phyloP scores from a whole-genome alignment of 768 basidiomycete species.

The Boletus sp. region DNA sequence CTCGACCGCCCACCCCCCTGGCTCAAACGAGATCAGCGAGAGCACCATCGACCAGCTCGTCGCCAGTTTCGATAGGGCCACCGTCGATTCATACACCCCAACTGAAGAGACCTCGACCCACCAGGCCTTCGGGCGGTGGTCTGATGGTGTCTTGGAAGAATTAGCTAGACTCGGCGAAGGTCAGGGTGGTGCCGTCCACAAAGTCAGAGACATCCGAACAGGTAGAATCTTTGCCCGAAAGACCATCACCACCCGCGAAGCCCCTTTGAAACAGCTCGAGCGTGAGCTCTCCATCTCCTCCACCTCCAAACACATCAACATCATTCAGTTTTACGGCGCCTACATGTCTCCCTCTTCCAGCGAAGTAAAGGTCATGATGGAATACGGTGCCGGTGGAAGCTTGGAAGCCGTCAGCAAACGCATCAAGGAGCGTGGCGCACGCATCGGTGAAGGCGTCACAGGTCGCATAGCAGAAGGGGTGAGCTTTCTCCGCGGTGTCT shows the following conservation, averaged over 20 bases:
- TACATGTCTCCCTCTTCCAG: conserved; percentile 84
- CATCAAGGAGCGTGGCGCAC: conserved; percentile 71
- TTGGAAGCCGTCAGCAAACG: conserved; percentile 86
- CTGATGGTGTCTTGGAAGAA: conserved; percentile 74
- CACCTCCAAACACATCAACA: conserved; percentile 78
- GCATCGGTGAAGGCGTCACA: conserved; percentile 84
- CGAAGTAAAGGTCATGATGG: conserved; percentile 96
- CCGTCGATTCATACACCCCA: conserved; percentile 33
- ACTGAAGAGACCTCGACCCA: conserved; percentile 34
- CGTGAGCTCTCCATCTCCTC: conserved; percentile 91
- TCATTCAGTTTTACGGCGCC: conserved; percentile 89
- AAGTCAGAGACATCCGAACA: conserved; percentile 81
- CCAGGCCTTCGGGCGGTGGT: conserved; percentile 41
- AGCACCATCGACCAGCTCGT: conserved; percentile 38
- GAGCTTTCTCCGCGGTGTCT: conserved; percentile 27
- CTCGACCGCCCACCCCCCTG: conserved; percentile 32
- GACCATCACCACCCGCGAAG: conserved; percentile 87
- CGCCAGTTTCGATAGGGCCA: conserved; percentile 28
- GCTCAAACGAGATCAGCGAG: conserved; percentile 26
- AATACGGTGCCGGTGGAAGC: conserved; percentile 82
- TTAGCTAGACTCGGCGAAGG: conserved; percentile 84
- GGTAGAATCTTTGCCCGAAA: conserved; percentile 88
- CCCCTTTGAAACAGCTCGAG: conserved; percentile 87
- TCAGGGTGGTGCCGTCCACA: conserved; percentile 94
- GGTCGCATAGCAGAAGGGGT: conserved; percentile 94